Evolutionary conservation across 345 rosid genomes (phyloP).

Genomic region (Salix exigua): DNA sequence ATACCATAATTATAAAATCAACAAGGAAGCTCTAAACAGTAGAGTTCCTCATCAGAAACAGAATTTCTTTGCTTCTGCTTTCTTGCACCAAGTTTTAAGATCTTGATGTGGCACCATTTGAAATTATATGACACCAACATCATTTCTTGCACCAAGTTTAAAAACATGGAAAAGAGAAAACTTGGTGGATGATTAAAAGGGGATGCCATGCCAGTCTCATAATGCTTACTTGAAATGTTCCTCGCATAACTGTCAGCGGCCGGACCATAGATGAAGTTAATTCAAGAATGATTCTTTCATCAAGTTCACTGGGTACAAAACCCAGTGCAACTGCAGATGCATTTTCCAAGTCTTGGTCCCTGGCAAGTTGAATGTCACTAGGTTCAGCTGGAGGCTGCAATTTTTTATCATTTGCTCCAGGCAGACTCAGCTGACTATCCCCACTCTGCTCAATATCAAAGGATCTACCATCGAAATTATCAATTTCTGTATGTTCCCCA

Average conservation of each 20-base stretch:
- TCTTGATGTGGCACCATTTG: background rate
- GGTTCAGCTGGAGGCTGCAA: conserved; percentile 44
- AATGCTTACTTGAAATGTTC: conserved; percentile 86
- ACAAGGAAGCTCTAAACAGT: background rate
- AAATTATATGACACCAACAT: background rate
- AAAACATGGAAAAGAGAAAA: background rate
- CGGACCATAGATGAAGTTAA: conserved; percentile 94
- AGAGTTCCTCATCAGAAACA: background rate
- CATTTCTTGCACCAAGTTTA: too few relatives aligned
- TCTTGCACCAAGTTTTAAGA: background rate
- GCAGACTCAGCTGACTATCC: conserved; percentile 41
- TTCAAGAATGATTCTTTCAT: conserved; percentile 91
- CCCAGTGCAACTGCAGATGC: conserved; percentile 72
- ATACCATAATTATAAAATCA: background rate
- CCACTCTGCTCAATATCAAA: conserved; percentile 37
- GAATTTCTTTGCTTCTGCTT: background rate
- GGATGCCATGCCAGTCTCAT: background rate
- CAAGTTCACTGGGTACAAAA: conserved; percentile 77
- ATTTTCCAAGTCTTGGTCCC: conserved; percentile 49
- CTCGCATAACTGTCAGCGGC: conserved; percentile 72
- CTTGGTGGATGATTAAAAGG: background rate
- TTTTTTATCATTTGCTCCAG: conserved; percentile 49
- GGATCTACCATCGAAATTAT: conserved; percentile 46
- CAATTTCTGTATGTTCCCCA: conserved; percentile 70
- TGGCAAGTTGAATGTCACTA: conserved; percentile 43